phyloP scores from a whole-genome alignment of 2,329 filamentous ascomycete species.

The Epichloe uncinata region DNA sequence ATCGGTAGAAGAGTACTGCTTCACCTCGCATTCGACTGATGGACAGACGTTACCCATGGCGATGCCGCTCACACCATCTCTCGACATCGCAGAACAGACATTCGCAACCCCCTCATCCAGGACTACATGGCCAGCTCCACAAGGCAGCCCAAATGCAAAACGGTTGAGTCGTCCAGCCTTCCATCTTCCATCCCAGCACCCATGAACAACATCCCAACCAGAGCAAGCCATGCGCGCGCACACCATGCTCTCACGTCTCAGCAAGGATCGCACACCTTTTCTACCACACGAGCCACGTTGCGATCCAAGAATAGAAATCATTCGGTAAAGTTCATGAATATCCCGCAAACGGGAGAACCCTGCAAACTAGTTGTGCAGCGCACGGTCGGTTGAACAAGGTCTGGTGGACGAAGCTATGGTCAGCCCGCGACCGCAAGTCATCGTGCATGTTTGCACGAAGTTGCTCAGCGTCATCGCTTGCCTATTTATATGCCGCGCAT shows the following conservation, averaged over 20 bases:
- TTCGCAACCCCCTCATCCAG: too few relatives aligned
- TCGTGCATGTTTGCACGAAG: too few relatives aligned
- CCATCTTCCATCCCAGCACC: too few relatives aligned
- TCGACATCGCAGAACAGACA: too few relatives aligned
- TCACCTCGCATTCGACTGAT: neutral
- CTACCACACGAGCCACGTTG: neutral
- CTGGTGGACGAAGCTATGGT: neutral
- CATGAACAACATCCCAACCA: neutral
- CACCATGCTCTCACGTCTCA: neutral
- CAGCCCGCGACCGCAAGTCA: neutral
- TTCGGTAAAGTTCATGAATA: neutral
- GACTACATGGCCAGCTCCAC: too few relatives aligned
- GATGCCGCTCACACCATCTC: too few relatives aligned
- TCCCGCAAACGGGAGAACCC: neutral
- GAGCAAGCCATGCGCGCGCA: neutral
- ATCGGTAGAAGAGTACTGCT: neutral
- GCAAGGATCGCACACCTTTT: neutral
- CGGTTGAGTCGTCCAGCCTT: too few relatives aligned
- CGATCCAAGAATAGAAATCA: neutral
- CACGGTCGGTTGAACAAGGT: neutral
- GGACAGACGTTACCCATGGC: too few relatives aligned
- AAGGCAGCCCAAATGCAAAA: too few relatives aligned
- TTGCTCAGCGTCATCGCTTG: too few relatives aligned
- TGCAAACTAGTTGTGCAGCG: neutral
- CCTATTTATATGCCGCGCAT: too few relatives aligned